Percentiles rank a stretch among this genome's conserved stretches.
Conservation (phyloP, 306 rosid genomes). For the Medicago truncatula region DNA sequence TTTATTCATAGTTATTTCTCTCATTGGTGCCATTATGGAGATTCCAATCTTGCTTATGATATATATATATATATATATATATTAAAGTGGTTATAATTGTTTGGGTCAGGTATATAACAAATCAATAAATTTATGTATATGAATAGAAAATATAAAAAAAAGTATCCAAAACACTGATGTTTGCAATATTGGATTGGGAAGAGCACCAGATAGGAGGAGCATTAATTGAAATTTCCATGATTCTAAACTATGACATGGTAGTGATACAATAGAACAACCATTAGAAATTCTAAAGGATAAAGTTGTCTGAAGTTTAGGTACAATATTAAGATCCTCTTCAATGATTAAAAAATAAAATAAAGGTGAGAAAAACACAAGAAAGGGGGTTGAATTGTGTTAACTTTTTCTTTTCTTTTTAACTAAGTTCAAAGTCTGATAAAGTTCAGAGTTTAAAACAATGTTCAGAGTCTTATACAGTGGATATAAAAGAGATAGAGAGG, state of each 20-base stretch:
- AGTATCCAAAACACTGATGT: conserved; percentile 51
- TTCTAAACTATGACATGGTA: conserved; percentile 59
- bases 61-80: not conserved
- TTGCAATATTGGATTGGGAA: conserved; percentile 62
- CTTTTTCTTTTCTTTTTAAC: too few relatives aligned
- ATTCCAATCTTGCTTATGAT: not conserved
- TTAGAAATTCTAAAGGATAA: too few relatives aligned
- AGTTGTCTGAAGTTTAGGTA: too few relatives aligned
- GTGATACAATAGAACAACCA: too few relatives aligned
- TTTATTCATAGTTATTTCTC: not conserved
- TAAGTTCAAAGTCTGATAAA: too few relatives aligned
- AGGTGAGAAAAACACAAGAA: too few relatives aligned
- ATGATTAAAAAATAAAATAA: too few relatives aligned
- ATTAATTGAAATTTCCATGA: conserved; percentile 65
- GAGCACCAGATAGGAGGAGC: conserved; percentile 65
- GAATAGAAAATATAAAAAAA: not conserved
- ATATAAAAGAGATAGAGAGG: too few relatives aligned
- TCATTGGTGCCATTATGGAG: not conserved
- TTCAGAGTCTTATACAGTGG: too few relatives aligned
- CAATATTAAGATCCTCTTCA: too few relatives aligned
- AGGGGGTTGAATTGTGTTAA: too few relatives aligned
- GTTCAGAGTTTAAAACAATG: too few relatives aligned
- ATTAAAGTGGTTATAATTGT: not conserved
- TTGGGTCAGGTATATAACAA: conserved; percentile 11
- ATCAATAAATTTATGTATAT: not conserved